Evolutionary conservation across 306 rosid species (phyloP), one percentile per base, ranked within the genome.

Genomic region (Pyrus communis): DNA sequence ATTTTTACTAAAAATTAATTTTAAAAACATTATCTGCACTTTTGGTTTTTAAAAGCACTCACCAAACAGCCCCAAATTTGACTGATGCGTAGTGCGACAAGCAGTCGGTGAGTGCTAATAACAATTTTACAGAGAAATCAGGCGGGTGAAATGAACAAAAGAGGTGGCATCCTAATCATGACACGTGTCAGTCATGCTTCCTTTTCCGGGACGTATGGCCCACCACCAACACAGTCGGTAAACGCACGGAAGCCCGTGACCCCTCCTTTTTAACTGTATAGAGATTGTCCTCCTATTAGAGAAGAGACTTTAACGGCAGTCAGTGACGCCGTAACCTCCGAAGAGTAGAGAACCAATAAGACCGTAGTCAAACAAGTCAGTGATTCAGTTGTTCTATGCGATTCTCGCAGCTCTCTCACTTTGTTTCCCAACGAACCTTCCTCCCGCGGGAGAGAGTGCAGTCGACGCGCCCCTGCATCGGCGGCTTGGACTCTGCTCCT

Each of bases 391-490:
- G 33, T 27, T 13, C 31, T 25, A 25, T 13, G 35, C 28, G 33
- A 25, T 25, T 60, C 66, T 60, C 21, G 21, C 55, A 25, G 66
- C 66, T 25, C 66, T 25, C 66, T 13, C 35, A 60, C 12, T 14
- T 60, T 4, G 66, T 25, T 25, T 49, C 38, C 52, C 9, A 7
- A 52, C 65, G 25, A 65, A 23, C 57, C 65, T n/a, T 4, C 17
- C 25, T 55, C 60, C 79, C 10, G 67, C 46, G 59, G 58, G 21
- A 67, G 74, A 64, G 80, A 65, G 69, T 65, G 22, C 8, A 31
- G 46, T 33, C 27, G 15, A 65, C 69, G 46, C 46, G 69, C 69
- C 69, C 25, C 69, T 10, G 25, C 69, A 2, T 11, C n/a, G 46
- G 25, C 46, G 2, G 69, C 69, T 13, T 65, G 25, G 69, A 9